phyloP scores from a whole-genome alignment of 1,139 yeast species.

The Pneumocystis murina region DNA sequence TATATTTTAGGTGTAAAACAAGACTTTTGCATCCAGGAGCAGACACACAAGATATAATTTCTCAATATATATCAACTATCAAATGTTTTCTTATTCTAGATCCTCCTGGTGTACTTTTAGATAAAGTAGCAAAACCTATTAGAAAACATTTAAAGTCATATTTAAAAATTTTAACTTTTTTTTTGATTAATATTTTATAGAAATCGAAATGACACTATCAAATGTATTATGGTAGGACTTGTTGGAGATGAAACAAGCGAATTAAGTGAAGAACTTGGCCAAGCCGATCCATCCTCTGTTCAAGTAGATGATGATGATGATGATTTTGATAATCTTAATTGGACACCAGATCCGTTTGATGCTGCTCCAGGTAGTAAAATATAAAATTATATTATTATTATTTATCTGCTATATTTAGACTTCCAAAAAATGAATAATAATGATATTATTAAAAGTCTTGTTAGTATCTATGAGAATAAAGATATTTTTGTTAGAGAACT shows the following conservation, averaged over 20 bases:
- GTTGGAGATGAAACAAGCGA: conserved; percentile 38
- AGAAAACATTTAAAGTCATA: conserved; percentile 38
- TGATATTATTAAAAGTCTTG: conserved; percentile 57
- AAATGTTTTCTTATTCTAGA: conserved; percentile 63
- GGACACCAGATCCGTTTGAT: conserved; percentile 90
- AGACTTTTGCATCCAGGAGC: conserved; percentile 66
- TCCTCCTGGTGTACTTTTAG: conserved; percentile 71
- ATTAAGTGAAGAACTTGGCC: conserved; percentile 37
- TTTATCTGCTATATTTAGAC: conserved; percentile 29
- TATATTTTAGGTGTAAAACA: conserved; percentile 27
- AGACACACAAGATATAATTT: conserved; percentile 59
- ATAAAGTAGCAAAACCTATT: conserved; percentile 62
- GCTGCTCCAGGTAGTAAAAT: conserved; percentile 62
- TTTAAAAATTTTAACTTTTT: neutral
- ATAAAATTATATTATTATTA: neutral
- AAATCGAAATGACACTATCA: conserved; percentile 59
- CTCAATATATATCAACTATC: conserved; percentile 57
- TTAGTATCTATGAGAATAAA: conserved; percentile 65
- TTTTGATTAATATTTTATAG: neutral
- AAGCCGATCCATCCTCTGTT: conserved; percentile 10
- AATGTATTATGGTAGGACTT: conserved; percentile 56
- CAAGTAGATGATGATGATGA: conserved; percentile 7
- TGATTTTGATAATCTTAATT: conserved; percentile 32
- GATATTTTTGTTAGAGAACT: conserved; percentile 63
- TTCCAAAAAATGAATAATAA: conserved; percentile 25